phyloP scores from a whole-genome alignment of 352 stramenopile species.

The Globisporangium alternatum region DNA sequence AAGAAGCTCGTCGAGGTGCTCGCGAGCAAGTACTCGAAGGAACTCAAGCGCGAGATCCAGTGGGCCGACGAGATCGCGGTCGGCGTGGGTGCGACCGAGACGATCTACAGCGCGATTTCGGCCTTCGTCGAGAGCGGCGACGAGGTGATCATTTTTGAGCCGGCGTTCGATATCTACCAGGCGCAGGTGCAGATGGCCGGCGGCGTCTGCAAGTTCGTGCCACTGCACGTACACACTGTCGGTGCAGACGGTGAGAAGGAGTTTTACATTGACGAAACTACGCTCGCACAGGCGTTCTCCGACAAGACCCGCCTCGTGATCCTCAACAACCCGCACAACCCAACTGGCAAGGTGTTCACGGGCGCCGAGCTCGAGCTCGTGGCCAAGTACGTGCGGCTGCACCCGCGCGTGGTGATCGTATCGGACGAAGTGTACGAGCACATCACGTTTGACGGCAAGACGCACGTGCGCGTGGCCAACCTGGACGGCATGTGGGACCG shows the following conservation, averaged over 20 bases:
- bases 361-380: constrained; percentile 91
- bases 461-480: constrained; percentile 67
- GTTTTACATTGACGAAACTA: constrained; percentile 85
- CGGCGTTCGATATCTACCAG: constrained; percentile 97
- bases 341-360: constrained; percentile 97
- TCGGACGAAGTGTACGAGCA: constrained; percentile 99
- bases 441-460: constrained; percentile 88
- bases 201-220: constrained; percentile 80
- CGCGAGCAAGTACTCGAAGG: constrained; percentile 88
- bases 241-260: constrained; percentile 39
- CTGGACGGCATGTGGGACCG: constrained; percentile 83
- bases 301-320: constrained; percentile 93
- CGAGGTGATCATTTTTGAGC: constrained; percentile 97
- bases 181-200: constrained; percentile 84
- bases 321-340: constrained; percentile 99
- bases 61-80: constrained; percentile 92
- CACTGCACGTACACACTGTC: constrained; percentile 53
- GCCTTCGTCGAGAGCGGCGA: constrained; percentile 92
- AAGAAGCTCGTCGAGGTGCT: constrained; percentile 79
- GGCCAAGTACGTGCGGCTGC: constrained; percentile 76
- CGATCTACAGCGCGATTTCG: constrained; percentile 92
- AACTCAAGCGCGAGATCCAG: constrained; percentile 85
- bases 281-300: constrained; percentile 86
- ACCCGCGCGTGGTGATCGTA: constrained; percentile 92
- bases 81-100: constrained; percentile 93